phyloP scores from a whole-genome alignment of 768 basidiomycete species.

The Tylopilus felleus region DNA sequence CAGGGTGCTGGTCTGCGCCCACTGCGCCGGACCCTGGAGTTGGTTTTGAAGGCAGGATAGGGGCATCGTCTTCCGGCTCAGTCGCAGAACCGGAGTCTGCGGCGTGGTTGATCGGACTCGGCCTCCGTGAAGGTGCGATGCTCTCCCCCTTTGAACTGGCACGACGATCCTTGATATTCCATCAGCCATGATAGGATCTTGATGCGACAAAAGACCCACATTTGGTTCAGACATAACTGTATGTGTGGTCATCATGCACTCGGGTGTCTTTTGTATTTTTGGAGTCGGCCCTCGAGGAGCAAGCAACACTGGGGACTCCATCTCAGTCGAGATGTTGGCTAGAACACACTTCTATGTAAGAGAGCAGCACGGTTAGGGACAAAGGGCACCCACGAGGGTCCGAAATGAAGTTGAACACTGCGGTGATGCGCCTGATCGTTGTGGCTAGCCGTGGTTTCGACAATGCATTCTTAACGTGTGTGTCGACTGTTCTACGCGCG shows the following conservation, averaged over 20 bases:
- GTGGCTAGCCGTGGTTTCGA: slow-evolving; percentile 67
- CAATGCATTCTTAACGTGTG: slow-evolving; percentile 68
- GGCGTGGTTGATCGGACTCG: slow-evolving; percentile 10
- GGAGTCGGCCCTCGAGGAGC: slow-evolving; percentile 13
- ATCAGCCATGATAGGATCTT: slow-evolving; percentile 9
- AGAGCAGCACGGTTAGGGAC: slow-evolving; percentile 4
- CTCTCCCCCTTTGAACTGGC: slow-evolving; percentile 4
- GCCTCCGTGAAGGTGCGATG: slow-evolving; percentile 1
- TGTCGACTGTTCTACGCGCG: slow-evolving; percentile 64
- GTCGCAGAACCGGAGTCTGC: slow-evolving; percentile 28
- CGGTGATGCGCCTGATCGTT: slow-evolving; percentile 65
- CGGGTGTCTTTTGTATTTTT: slow-evolving; percentile 11
- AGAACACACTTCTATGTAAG: slow-evolving; percentile 15
- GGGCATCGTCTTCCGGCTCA: slow-evolving; percentile 25
- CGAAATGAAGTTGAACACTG: slow-evolving; percentile 63
- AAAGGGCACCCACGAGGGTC: slow-evolving; percentile 55
- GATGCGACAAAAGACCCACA: slow-evolving; percentile 17
- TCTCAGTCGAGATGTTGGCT: slow-evolving; percentile 53
- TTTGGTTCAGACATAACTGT: slow-evolving; percentile 9
- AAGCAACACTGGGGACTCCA: slow-evolving; percentile 44
- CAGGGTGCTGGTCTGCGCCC: slow-evolving; percentile 10
- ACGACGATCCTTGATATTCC: slow-evolving; percentile 14
- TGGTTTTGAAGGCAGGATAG: slow-evolving; percentile 1
- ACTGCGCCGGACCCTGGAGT: background rate
- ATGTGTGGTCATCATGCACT: slow-evolving; percentile 5